Conservation (phyloP, 192 early-diverging fungal species). For the Gaertneriomyces semiglobifer region DNA sequence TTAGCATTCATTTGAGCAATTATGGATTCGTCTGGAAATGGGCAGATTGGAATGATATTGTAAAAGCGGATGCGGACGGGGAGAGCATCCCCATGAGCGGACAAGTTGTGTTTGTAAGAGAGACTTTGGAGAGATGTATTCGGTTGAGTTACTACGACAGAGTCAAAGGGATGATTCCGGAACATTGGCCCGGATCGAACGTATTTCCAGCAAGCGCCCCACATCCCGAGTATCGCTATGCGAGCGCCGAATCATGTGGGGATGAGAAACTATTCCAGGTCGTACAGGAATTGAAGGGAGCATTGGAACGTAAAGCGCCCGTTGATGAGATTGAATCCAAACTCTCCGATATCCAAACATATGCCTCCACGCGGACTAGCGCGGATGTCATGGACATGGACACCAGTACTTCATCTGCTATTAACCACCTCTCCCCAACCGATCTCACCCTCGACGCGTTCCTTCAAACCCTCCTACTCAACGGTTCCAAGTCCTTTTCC, state of each 20-base stretch:
- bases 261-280: too few relatives aligned
- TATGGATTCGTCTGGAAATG: slow-evolving; percentile 90
- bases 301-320: neutral
- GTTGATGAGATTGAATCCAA: too few relatives aligned
- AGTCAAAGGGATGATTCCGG: slow-evolving; percentile 73
- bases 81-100: too few relatives aligned
- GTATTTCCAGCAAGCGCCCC: too few relatives aligned
- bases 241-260: too few relatives aligned
- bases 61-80: neutral
- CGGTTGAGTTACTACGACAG: slow-evolving; percentile 89
- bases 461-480: slow-evolving; percentile 76
- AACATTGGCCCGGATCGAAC: slow-evolving; percentile 37
- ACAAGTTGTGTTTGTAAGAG: slow-evolving; percentile 68
- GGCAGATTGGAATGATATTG: slow-evolving; percentile 64
- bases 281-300: too few relatives aligned
- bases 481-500: slow-evolving; percentile 91
- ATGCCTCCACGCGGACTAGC: too few relatives aligned
- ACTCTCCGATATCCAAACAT: too few relatives aligned
- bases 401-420: neutral
- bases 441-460: slow-evolving; percentile 65
- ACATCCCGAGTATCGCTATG: too few relatives aligned
- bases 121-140: slow-evolving; percentile 81
- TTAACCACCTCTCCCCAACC: neutral
- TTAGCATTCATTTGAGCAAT: slow-evolving; percentile 90
- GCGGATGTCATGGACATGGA: neutral